These are phyloP conservation scores for Kingdonia uniflora DNA, from an alignment of 164 flowering plant species.

Conservation along the genomic window DNA sequence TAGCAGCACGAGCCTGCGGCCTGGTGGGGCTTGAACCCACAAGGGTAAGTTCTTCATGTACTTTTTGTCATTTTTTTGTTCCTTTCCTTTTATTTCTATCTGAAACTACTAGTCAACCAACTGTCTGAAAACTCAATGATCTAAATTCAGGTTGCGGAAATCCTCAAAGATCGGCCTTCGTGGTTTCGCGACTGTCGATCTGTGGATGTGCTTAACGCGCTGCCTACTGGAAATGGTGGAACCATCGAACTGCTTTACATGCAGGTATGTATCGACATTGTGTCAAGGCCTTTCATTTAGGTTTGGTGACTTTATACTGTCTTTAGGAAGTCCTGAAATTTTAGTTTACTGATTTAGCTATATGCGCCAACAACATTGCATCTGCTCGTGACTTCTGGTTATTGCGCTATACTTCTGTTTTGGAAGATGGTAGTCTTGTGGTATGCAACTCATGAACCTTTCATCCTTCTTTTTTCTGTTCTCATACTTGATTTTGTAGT, in stretches of 20 bases:
- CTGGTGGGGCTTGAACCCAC: conserved; percentile 93
- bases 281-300: no score
- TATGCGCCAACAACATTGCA: conserved; percentile 99
- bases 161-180: conserved; percentile 91
- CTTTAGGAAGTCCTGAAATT: neutral
- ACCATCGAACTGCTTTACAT: conserved; percentile 91
- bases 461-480: neutral
- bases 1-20: conserved; percentile 97
- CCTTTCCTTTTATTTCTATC: no score
- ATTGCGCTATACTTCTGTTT: conserved; percentile 73
- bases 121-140: no score
- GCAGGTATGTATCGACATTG: conserved; percentile 52
- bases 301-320: no score
- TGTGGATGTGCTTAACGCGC: conserved; percentile 73
- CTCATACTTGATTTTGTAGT: neutral
- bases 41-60: conserved; percentile 35
- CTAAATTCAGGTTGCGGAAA: conserved; percentile 68
- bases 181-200: conserved; percentile 97
- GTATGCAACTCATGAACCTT: conserved; percentile 31
- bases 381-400: conserved; percentile 96
- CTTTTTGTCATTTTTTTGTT: neutral
- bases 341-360: conserved; percentile 30
- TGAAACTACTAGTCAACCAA: no score
- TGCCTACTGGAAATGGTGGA: conserved; percentile 95
- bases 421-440: conserved; percentile 99